Evolutionary conservation across 805 yeast species (phyloP).

Genomic region (Pichia membranifaciens): DNA sequence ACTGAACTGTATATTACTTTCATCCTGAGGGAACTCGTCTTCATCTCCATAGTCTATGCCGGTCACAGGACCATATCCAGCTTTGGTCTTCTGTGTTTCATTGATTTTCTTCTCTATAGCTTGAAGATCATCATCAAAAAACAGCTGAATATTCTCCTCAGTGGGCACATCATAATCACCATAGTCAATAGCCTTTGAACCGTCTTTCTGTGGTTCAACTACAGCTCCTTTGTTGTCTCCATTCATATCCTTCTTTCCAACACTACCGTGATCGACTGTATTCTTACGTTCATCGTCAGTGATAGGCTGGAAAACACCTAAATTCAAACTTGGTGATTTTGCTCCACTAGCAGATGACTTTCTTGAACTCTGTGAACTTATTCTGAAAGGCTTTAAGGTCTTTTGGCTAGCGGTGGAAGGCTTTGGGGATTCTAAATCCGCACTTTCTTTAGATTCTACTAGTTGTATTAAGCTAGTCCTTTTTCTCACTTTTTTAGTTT

Average conservation of each 20-base stretch:
- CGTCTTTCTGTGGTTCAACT: neutral
- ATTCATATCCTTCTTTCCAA: neutral
- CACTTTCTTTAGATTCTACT: conserved; percentile 1
- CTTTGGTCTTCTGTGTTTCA: conserved; percentile 7
- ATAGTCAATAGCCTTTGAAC: conserved; percentile 10
- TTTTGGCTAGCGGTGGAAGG: neutral
- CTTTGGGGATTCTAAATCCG: neutral
- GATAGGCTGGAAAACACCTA: conserved; percentile 3
- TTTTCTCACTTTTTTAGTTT: conserved; percentile 2
- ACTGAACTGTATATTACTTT: conserved; percentile 26
- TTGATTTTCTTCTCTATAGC: conserved; percentile 6
- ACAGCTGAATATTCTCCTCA: conserved; percentile 18
- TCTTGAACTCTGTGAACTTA: conserved; percentile 2
- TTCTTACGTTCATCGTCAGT: neutral
- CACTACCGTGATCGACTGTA: no score
- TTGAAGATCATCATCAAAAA: conserved; percentile 21
- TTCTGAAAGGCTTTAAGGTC: conserved; percentile 13
- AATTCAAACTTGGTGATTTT: conserved; percentile 1
- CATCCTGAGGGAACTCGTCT: conserved; percentile 31
- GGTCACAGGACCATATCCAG: conserved; percentile 15
- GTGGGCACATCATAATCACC: conserved; percentile 20
- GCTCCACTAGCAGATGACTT: neutral
- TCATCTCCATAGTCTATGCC: conserved; percentile 29
- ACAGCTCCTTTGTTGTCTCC: neutral
- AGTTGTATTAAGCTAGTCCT: conserved; percentile 11